phyloP scores from a whole-genome alignment of 1,284 basidiomycete genomes.

The Thecaphora thlaspeos region DNA sequence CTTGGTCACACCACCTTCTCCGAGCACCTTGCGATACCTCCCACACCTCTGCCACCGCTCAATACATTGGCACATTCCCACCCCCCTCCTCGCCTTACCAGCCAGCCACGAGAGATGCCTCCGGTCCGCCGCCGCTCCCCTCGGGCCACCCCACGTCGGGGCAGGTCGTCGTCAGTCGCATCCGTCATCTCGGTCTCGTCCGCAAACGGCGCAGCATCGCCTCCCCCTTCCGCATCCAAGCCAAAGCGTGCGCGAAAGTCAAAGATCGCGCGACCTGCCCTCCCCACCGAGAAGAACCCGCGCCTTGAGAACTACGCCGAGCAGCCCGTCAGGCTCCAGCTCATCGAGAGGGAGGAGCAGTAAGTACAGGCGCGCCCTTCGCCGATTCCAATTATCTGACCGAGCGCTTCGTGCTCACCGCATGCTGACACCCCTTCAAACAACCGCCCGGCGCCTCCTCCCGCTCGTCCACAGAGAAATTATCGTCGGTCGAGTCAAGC shows the following conservation, averaged over 20 bases:
- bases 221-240: constrained; percentile 30
- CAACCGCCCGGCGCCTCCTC: too few species aligned
- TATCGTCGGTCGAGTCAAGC: constrained; percentile 87
- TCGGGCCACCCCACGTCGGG: constrained; percentile 46
- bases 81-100: constrained; percentile 1
- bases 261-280: constrained; percentile 29
- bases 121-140: constrained; percentile 3
- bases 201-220: constrained; percentile 22
- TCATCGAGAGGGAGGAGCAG: constrained; percentile 74
- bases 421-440: too few species aligned
- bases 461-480: constrained; percentile 64
- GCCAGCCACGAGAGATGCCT: constrained; percentile 14
- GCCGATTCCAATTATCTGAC: too few species aligned
- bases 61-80: constrained; percentile 1
- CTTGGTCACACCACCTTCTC: too few species aligned
- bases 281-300: constrained; percentile 50
- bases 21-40: too few species aligned
- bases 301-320: constrained; percentile 42
- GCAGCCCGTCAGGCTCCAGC: constrained; percentile 73
- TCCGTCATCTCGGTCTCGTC: constrained; percentile 49
- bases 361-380: constrained; percentile 5
- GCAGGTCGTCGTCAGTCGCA: constrained; percentile 46
- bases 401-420: too few species aligned
- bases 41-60: too few species aligned
- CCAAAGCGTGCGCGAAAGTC: constrained; percentile 21